phyloP scores from a whole-genome alignment of 768 basidiomycete genomes.

The Xerocomellus intermedius region DNA sequence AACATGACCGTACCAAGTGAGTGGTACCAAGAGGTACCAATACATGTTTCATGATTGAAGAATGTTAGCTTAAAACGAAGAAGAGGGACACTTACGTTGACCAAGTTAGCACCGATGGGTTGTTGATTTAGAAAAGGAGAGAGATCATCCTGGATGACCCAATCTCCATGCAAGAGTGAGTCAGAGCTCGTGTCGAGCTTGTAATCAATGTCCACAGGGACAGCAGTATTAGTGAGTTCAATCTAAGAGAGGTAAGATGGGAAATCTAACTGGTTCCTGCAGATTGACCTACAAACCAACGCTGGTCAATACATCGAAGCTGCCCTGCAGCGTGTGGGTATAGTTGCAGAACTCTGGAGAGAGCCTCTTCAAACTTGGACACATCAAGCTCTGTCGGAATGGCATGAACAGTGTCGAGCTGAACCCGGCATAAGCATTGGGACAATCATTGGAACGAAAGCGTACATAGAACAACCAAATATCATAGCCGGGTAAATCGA shows the following conservation, averaged over 20 bases:
- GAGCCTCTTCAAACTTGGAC: constrained; percentile 3
- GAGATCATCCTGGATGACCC: constrained; percentile 16
- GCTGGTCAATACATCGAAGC: constrained; percentile 1
- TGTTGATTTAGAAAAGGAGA: constrained; percentile 4
- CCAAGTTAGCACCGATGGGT: neutral
- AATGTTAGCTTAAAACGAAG: constrained; percentile 25
- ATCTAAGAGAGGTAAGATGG: constrained; percentile 5
- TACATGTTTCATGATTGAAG: constrained; percentile 16
- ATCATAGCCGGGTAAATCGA: constrained; percentile 19
- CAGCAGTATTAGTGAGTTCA: constrained; percentile 9
- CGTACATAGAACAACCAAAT: constrained; percentile 12
- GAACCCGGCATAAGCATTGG: neutral
- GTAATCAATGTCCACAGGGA: constrained; percentile 12
- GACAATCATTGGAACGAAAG: neutral
- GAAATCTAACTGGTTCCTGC: neutral
- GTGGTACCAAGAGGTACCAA: constrained; percentile 32
- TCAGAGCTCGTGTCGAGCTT: neutral
- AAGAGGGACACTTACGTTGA: constrained; percentile 7
- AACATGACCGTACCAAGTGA: constrained; percentile 21
- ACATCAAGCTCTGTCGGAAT: constrained; percentile 4
- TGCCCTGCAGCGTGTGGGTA: constrained; percentile 16
- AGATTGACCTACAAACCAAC: constrained; percentile 12
- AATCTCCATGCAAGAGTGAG: constrained; percentile 8
- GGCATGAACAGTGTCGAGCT: constrained; percentile 5
- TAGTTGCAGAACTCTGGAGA: constrained; percentile 12